These are phyloP conservation scores for Termitomyces sp. DNA, from an alignment of 1,284 basidiomycete genomes.

Conservation along the genomic window DNA sequence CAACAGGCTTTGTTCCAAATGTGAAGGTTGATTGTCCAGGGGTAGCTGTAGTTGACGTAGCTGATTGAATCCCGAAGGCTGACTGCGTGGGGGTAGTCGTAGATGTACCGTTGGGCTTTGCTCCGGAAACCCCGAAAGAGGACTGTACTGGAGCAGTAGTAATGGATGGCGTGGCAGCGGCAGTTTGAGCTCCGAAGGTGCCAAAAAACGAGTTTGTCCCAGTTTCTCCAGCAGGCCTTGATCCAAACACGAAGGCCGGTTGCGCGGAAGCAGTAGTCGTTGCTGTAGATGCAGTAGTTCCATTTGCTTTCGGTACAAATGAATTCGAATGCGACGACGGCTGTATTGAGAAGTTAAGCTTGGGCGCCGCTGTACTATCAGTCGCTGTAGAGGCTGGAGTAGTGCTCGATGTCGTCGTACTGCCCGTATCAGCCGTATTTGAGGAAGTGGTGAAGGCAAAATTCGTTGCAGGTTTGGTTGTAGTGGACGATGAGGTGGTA, in stretches of 20 bases:
- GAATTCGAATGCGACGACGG: conserved; percentile 1
- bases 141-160: conserved; percentile 1
- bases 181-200: conserved; percentile 2
- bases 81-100: not conserved
- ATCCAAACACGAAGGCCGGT: not conserved
- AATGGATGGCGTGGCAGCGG: not conserved
- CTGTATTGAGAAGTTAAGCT: conserved; percentile 25
- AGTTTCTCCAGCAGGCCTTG: not conserved
- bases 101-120: not conserved
- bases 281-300: not conserved
- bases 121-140: not conserved
- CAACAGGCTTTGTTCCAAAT: conserved; percentile 8
- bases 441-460: conserved; percentile 9
- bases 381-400: not conserved
- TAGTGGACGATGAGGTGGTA: conserved; percentile 3
- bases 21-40: not conserved
- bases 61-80: not conserved
- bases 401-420: not conserved
- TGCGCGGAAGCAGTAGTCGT: not conserved
- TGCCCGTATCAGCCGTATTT: not conserved
- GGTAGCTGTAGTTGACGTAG: not conserved
- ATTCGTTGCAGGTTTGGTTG: conserved; percentile 13
- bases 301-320: conserved; percentile 8
- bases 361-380: conserved; percentile 16
- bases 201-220: not conserved